phyloP scores from a whole-genome alignment of 176 grass and related monocot genomes.

The Raddia guianensis region DNA sequence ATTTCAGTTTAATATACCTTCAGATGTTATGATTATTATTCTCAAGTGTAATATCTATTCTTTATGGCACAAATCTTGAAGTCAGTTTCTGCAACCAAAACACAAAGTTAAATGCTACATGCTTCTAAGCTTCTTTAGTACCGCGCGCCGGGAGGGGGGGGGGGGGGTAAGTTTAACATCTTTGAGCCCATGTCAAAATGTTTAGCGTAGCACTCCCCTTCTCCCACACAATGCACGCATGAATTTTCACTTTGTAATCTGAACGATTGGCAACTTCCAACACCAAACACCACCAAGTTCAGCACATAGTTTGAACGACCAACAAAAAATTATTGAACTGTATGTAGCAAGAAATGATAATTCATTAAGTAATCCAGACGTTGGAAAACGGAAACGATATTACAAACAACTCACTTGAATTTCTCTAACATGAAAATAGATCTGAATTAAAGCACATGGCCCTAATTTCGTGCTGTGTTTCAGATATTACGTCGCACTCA shows the following conservation, averaged over 20 bases:
- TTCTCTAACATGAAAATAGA: background rate
- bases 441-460: background rate
- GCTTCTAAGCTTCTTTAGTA: background rate
- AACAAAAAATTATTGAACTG: background rate
- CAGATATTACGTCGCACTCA: constrained; percentile 5
- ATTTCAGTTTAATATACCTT: background rate
- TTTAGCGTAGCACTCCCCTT: too few relatives aligned
- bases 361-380: background rate
- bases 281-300: background rate
- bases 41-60: background rate
- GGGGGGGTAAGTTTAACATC: background rate
- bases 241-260: background rate
- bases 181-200: too few relatives aligned
- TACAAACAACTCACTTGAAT: constrained; percentile 9
- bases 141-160: too few relatives aligned
- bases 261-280: constrained; percentile 17
- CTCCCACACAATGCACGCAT: background rate
- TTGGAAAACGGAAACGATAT: background rate
- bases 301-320: background rate
- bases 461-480: background rate
- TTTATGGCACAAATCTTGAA: background rate
- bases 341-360: background rate
- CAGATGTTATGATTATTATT: background rate
- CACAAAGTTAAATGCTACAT: background rate
- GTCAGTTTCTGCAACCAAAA: background rate